Conservation (phyloP, 1,284 basidiomycete genomes). For the Marasmius sp. region DNA sequence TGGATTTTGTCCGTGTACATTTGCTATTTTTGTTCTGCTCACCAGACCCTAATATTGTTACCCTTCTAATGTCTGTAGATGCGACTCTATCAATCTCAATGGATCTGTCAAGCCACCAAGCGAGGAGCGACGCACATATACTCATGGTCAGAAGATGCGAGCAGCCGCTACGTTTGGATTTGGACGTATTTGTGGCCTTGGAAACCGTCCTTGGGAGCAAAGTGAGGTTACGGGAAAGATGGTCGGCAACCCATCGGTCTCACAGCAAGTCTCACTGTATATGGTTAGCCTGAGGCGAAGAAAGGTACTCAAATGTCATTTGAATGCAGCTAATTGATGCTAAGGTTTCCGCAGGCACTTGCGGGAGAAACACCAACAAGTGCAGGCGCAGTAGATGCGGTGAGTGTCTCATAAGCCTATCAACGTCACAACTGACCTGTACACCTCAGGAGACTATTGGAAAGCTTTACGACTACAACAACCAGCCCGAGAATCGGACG, state of each 20-base stretch:
- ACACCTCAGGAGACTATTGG: constrained; percentile 20
- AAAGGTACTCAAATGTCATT: constrained; percentile 22
- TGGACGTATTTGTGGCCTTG: not conserved
- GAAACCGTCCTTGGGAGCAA: not conserved
- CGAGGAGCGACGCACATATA: not conserved
- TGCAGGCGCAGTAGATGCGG: constrained; percentile 27
- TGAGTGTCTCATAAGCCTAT: constrained; percentile 11
- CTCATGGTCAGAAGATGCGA: constrained; percentile 8
- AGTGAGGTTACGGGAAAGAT: constrained; percentile 6
- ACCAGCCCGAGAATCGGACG: constrained; percentile 17
- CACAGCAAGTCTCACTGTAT: constrained; percentile 27
- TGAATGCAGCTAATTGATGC: not conserved
- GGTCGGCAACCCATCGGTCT: constrained; percentile 32
- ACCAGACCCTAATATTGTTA: too few species aligned
- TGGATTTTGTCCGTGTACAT: constrained; percentile 8
- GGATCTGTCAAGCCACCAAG: not conserved
- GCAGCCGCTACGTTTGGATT: constrained; percentile 4
- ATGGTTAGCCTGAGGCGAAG: constrained; percentile 29
- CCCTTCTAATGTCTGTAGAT: too few species aligned
- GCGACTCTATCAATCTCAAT: constrained; percentile 7
- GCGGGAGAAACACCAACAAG: constrained; percentile 27
- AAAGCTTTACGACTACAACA: constrained; percentile 25
- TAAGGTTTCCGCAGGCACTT: constrained; percentile 16
- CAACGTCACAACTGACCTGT: too few species aligned
- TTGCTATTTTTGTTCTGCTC: too few species aligned